A percentile compares a stretch with the other conserved stretches of the same genome.
Evolutionary conservation across 192 early-diverging fungal genomes (phyloP).

Genomic region (Globomyces pollinis-pini): DNA sequence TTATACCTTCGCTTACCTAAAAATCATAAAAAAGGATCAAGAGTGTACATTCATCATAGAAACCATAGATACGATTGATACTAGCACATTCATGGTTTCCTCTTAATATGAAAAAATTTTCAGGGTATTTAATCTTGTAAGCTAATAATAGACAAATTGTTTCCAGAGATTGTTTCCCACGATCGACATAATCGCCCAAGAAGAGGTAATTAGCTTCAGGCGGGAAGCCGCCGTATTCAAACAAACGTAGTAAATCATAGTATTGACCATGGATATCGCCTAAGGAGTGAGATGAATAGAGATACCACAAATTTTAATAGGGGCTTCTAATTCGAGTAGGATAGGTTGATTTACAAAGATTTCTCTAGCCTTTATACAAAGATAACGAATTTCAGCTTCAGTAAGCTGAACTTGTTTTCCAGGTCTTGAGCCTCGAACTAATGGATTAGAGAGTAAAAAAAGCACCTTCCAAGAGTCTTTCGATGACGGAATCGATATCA

Average conservation of each 20-base stretch:
- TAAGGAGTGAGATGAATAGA: conserved; percentile 9
- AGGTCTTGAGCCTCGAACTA: conserved; percentile 90
- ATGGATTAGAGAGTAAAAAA: conserved; percentile 2
- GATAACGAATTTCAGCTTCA: conserved; percentile 90
- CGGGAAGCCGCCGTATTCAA: conserved; percentile 94
- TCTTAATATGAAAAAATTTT: conserved; percentile 98
- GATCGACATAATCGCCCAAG: conserved; percentile 95
- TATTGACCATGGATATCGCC: conserved; percentile 93
- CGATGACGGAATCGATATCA: conserved; percentile 86
- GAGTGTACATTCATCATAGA: conserved; percentile 86
- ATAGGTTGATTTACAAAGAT: conserved; percentile 92
- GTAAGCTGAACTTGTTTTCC: conserved; percentile 94
- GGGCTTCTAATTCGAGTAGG: conserved; percentile 85
- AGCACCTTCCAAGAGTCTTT: conserved; percentile 84
- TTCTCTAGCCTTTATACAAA: conserved; percentile 89
- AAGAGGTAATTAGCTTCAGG: conserved; percentile 96
- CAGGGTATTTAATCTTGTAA: conserved; percentile 99
- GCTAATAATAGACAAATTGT: conserved; percentile 95
- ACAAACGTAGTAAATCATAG: conserved; percentile 90
- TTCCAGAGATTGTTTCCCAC: conserved; percentile 95
- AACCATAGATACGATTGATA: conserved; percentile 96
- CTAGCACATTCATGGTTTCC: conserved; percentile 98
- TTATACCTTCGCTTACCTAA: conserved; percentile 91
- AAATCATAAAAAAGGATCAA: background rate
- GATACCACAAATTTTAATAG: conserved; percentile 91